phyloP scores from a whole-genome alignment of 1,284 basidiomycete species.

The Leccinum cinnamomeum region DNA sequence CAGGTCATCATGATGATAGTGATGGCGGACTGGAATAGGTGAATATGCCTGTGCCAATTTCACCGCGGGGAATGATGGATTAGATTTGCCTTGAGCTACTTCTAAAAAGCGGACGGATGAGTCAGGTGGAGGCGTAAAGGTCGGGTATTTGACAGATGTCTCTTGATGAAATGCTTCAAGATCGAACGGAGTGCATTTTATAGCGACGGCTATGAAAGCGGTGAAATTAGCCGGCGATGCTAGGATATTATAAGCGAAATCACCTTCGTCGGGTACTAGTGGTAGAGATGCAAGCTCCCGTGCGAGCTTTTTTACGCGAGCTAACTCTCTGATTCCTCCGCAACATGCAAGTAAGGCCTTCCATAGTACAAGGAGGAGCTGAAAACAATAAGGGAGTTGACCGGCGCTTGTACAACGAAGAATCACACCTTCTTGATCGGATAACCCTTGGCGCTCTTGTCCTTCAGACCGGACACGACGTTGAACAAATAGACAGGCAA shows the following conservation, averaged over 20 bases:
- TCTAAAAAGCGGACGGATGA: conserved; percentile 35
- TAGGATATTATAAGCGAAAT: conserved; percentile 5
- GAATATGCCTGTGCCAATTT: conserved; percentile 87
- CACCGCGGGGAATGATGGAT: conserved; percentile 46
- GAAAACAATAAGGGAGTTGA: conserved; percentile 12
- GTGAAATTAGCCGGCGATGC: conserved; percentile 5
- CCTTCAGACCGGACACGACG: conserved; percentile 85
- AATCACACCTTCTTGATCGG: conserved; percentile 86
- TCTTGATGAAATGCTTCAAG: conserved; percentile 86
- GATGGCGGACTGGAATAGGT: conserved; percentile 91
- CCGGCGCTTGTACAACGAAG: background rate
- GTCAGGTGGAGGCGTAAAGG: conserved; percentile 65
- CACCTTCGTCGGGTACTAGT: conserved; percentile 63
- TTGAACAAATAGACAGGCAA: conserved; percentile 92
- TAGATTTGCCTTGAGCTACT: conserved; percentile 36
- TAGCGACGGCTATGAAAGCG: conserved; percentile 43
- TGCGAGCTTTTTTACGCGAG: conserved; percentile 81
- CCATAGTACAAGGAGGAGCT: conserved; percentile 96
- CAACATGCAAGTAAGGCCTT: conserved; percentile 92
- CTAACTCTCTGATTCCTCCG: conserved; percentile 87
- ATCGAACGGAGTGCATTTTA: conserved; percentile 88
- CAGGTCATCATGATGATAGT: conserved; percentile 82
- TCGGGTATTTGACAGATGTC: conserved; percentile 92
- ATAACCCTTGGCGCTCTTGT: conserved; percentile 94
- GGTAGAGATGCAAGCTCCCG: conserved; percentile 80